Evolutionary conservation across 139 green algal genomes (phyloP).

Genomic region (Chlorella vulgaris): DNA sequence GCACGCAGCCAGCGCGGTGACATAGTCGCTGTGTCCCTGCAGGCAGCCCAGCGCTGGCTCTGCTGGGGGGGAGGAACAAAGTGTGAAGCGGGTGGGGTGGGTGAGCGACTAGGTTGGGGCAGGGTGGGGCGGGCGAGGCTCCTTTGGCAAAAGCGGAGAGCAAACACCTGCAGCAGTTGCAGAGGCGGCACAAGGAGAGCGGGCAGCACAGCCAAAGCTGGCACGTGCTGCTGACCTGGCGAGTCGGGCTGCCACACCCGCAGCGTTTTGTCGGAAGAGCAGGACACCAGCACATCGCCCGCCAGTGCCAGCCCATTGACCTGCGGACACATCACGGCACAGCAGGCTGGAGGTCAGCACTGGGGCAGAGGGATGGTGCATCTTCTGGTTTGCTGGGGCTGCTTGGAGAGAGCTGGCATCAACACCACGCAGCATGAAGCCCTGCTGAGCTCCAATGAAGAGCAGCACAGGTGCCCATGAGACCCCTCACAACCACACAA

Average conservation of each 20-base stretch:
- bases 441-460: no score
- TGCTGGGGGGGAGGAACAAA: not conserved
- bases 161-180: not conserved
- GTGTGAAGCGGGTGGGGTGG: no score
- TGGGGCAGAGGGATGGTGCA: no score
- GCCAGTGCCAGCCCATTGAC: slow-evolving; percentile 47
- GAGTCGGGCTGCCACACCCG: slow-evolving; percentile 35
- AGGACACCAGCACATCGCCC: slow-evolving; percentile 43
- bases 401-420: no score
- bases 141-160: not conserved
- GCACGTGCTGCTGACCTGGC: no score
- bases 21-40: slow-evolving; percentile 47
- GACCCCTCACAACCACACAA: no score
- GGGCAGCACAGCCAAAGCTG: no score
- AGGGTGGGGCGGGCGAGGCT: not conserved
- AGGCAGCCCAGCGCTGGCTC: slow-evolving; percentile 18
- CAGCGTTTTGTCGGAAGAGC: slow-evolving; percentile 48
- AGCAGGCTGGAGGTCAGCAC: no score
- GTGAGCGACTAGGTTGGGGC: not conserved
- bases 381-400: no score
- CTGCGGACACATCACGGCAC: not conserved
- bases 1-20: slow-evolving; percentile 44
- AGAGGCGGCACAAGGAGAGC: no score
- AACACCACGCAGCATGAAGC: no score
- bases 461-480: no score